These are phyloP conservation scores for Saprolegnia parasitica DNA, from an alignment of 352 stramenopile species.

Conservation along the genomic window DNA sequence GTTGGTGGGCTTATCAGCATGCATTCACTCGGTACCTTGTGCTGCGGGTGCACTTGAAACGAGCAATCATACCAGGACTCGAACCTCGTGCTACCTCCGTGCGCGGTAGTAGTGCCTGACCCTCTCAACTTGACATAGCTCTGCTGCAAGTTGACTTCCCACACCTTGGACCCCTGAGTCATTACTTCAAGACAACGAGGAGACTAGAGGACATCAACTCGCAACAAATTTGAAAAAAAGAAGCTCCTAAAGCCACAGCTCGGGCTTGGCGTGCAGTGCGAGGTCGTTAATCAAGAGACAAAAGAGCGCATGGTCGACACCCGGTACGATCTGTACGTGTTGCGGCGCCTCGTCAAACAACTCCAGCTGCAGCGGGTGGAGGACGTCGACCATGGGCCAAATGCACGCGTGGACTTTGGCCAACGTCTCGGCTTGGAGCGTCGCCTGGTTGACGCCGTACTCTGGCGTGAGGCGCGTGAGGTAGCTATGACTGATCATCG, in stretches of 20 bases:
- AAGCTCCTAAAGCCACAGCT: neutral
- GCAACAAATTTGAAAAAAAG: no score
- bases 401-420: neutral
- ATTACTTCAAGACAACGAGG: no score
- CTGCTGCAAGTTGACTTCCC: no score
- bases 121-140: no score
- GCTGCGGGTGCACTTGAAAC: no score
- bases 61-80: no score
- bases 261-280: neutral
- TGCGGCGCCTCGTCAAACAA: slow-evolving; percentile 7
- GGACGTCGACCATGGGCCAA: slow-evolving; percentile 7
- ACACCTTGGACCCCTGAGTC: no score
- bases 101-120: no score
- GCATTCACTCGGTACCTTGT: no score
- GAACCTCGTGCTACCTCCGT: no score
- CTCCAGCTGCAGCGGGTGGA: slow-evolving; percentile 24
- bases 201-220: no score
- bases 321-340: slow-evolving; percentile 5
- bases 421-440: neutral
- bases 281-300: slow-evolving; percentile 17
- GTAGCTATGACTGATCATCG: slow-evolving; percentile 7
- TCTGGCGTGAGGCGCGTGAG: slow-evolving; percentile 12
- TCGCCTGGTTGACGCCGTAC: slow-evolving; percentile 3
- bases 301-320: slow-evolving; percentile 13
- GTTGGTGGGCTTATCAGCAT: no score